Conservation (phyloP, 768 basidiomycete genomes). For the Lepiota brunneoincarnata region DNA sequence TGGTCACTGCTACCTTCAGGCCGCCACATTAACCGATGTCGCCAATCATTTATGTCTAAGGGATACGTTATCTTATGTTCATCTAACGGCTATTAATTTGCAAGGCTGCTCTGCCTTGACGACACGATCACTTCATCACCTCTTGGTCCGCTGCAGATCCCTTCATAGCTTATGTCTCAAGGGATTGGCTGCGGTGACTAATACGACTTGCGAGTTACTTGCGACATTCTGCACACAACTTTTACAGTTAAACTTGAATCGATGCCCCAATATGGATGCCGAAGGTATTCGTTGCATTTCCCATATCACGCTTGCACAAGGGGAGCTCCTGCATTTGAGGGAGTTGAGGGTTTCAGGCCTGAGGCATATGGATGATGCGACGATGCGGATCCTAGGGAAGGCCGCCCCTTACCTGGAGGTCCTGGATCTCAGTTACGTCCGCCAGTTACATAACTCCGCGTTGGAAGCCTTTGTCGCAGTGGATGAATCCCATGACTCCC, state of each 20-base stretch:
- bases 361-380: conserved; percentile 53
- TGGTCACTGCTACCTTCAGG: conserved; percentile 53
- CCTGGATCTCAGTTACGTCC: conserved; percentile 75
- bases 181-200: conserved; percentile 67
- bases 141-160: conserved; percentile 63
- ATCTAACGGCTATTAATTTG: conserved; percentile 68
- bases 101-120: conserved; percentile 70
- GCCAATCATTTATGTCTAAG: conserved; percentile 51
- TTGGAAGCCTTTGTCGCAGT: conserved; percentile 71
- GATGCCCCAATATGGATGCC: conserved; percentile 68
- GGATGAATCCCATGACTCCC: conserved; percentile 33
- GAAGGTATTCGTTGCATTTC: conserved; percentile 55
- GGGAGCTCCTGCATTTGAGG: conserved; percentile 51
- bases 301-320: conserved; percentile 38
- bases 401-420: conserved; percentile 73
- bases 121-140: conserved; percentile 63
- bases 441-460: conserved; percentile 70
- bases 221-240: conserved; percentile 56
- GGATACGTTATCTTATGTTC: conserved; percentile 48
- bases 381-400: conserved; percentile 64
- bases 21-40: conserved; percentile 50
- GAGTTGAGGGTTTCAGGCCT: conserved; percentile 70
- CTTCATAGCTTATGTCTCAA: conserved; percentile 61
- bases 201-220: conserved; percentile 71
- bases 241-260: conserved; percentile 61